Base-by-base conservation (phyloP, 2,329 filamentous ascomycete genomes). In the Cordyceps tenuipes region DNA sequence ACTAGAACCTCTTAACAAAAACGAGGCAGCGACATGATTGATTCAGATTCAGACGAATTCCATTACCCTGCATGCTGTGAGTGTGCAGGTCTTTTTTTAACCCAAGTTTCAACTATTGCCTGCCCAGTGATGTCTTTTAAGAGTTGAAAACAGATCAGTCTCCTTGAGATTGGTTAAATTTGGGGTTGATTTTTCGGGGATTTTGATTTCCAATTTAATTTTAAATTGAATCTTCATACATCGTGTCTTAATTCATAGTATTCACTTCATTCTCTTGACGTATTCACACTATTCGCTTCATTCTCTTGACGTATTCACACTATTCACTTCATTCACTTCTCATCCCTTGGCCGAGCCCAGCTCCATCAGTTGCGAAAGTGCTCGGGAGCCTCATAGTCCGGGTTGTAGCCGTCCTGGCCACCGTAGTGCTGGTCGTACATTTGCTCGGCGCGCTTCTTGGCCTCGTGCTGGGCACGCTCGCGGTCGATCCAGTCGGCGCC, bases 391-490 rank as follows among this genome's bases (percentile, higher is more conserved):
- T 31, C 41, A 31, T 55, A 44, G 9, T 51, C 15, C 10, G 83
- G 83, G 72, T 86, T 75, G 67, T 81, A 87, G 68, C 82, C 68
- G 44, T 82, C 75, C 61, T 71, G 67, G 36, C 68, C 66, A 51
- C 78, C 76, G 71, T 88, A 87, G 70, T 87, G 84, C 65, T 82
- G 66, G 39, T 87, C 81, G 69, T 88, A 88, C 69, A 87, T 74
- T 46, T 79, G 65, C 72, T 84, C 74, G 47, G 79, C 83, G 68
- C 83, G 79, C 72, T 81, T 66, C 72, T 80, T 78, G 58, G 84
- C 84, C 61, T 85, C 79, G 65, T 77, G 75, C 71, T 83, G 82
- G 61, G 84, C 83, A 71, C 78, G 75, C 71, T 85, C 77, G 63
- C 75, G 72, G 73, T 87, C 83, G 62, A 81, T 66, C 62, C 76